phyloP scores from a whole-genome alignment of 768 basidiomycete species.

The Tulasnella sp. region DNA sequence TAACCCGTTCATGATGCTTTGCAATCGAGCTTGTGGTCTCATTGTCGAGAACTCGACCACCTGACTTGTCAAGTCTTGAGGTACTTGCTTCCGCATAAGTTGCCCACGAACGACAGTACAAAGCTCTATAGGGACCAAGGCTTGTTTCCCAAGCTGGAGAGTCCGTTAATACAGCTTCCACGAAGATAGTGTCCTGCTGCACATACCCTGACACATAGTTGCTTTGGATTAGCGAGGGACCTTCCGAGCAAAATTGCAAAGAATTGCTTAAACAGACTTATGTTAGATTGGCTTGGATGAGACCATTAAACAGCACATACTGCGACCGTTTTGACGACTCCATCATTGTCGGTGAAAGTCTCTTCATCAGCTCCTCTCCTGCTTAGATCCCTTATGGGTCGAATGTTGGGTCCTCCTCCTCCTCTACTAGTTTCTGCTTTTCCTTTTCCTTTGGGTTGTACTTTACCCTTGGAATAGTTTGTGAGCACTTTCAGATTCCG shows the following conservation, averaged over 20 bases:
- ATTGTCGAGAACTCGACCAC: slow-evolving; percentile 57
- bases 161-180: not conserved
- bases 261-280: not conserved
- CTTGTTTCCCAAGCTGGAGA: slow-evolving; percentile 21
- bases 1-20: slow-evolving; percentile 41
- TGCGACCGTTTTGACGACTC: slow-evolving; percentile 25
- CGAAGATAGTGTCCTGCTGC: not conserved
- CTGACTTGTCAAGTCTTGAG: slow-evolving; percentile 47
- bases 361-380: slow-evolving; percentile 39
- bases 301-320: slow-evolving; percentile 22
- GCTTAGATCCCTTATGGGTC: slow-evolving; percentile 51
- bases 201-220: slow-evolving; percentile 53
- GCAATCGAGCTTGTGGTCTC: slow-evolving; percentile 44
- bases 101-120: slow-evolving; percentile 53
- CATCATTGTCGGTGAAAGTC: slow-evolving; percentile 45
- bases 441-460: too few relatives aligned
- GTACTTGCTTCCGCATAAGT: slow-evolving; percentile 58
- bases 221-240: slow-evolving; percentile 41
- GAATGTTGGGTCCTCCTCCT: slow-evolving; percentile 25
- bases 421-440: not conserved
- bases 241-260: not conserved
- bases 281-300: slow-evolving; percentile 20
- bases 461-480: too few relatives aligned
- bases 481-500: slow-evolving; percentile 14
- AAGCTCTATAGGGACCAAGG: slow-evolving; percentile 53